A percentile compares a stretch with the other conserved stretches of the same genome.
phyloP scores from a whole-genome alignment of 805 yeast species.

The Ogataea parapolymorpha region DNA sequence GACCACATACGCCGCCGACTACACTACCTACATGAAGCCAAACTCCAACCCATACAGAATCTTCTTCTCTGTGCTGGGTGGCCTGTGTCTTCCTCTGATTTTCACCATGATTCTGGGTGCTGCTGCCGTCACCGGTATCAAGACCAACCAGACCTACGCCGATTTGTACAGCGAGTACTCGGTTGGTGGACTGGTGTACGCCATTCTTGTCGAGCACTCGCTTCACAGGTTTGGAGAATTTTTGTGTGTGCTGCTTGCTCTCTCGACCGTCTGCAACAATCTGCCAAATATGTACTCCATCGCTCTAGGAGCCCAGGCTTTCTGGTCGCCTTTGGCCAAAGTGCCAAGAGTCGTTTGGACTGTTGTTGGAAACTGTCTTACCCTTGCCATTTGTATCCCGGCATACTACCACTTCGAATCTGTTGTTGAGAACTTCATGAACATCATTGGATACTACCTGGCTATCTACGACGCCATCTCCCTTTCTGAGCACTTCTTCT shows the following conservation, averaged over 20 bases:
- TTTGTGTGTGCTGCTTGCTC: slow-evolving; percentile 77
- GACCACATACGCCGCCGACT: slow-evolving; percentile 91
- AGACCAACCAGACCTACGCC: slow-evolving; percentile 43
- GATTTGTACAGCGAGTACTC: slow-evolving; percentile 50
- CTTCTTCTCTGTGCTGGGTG: slow-evolving; percentile 60
- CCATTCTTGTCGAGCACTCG: slow-evolving; percentile 72
- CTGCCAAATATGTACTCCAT: slow-evolving; percentile 93
- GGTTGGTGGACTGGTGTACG: slow-evolving; percentile 81
- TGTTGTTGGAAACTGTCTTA: slow-evolving; percentile 63
- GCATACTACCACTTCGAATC: slow-evolving; percentile 70
- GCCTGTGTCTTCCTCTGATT: slow-evolving; percentile 64
- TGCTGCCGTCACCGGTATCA: slow-evolving; percentile 72
- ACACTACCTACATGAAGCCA: slow-evolving; percentile 81
- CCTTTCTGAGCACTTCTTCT: slow-evolving; percentile 80
- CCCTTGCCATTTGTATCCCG: slow-evolving; percentile 86
- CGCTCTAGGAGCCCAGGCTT: slow-evolving; percentile 80
- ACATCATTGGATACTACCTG: slow-evolving; percentile 86
- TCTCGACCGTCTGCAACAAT: slow-evolving; percentile 88
- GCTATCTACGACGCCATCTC: slow-evolving; percentile 77
- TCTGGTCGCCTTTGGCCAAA: slow-evolving; percentile 69
- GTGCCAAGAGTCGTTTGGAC: slow-evolving; percentile 88
- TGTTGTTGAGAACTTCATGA: slow-evolving; percentile 86
- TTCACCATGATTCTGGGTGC: slow-evolving; percentile 83
- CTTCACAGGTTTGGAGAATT: slow-evolving; percentile 88
- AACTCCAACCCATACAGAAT: slow-evolving; percentile 55